Evolutionary conservation across 164 flowering plant genomes (phyloP).

Genomic region (Aristolochia contorta): DNA sequence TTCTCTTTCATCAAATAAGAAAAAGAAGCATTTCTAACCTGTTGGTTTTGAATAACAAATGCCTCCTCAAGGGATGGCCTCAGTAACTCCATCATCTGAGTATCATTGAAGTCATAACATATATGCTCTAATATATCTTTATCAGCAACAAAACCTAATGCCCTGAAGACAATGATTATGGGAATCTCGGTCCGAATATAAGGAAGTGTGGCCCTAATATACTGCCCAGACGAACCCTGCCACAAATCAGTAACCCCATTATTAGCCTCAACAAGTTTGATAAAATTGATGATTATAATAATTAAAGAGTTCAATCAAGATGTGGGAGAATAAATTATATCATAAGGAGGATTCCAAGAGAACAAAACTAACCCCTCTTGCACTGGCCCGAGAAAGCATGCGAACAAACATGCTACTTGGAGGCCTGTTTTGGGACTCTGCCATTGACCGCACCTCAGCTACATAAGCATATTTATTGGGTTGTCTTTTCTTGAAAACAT

Average conservation of each 20-base stretch:
- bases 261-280: too few relatives aligned
- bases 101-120: slow-evolving; percentile 76
- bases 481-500: slow-evolving; percentile 96
- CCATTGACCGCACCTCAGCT: slow-evolving; percentile 95
- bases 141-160: slow-evolving; percentile 95
- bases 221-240: slow-evolving; percentile 96
- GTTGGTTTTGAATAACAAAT: slow-evolving; percentile 95
- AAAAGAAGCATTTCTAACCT: slow-evolving; percentile 27
- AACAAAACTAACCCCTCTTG: slow-evolving; percentile 73
- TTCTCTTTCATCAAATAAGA: too few relatives aligned
- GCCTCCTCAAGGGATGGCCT: slow-evolving; percentile 97
- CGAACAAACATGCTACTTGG: slow-evolving; percentile 99
- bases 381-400: slow-evolving; percentile 92
- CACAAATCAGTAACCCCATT: too few relatives aligned
- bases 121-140: slow-evolving; percentile 94
- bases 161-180: slow-evolving; percentile 87
- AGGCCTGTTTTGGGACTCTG: slow-evolving; percentile 90
- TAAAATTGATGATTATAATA: too few relatives aligned
- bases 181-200: slow-evolving; percentile 92
- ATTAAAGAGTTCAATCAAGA: too few relatives aligned
- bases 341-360: background rate
- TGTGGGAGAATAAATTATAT: too few relatives aligned
- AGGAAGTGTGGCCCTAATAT: slow-evolving; percentile 95
- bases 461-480: slow-evolving; percentile 97
- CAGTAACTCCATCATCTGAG: slow-evolving; percentile 96